Base-by-base conservation (phyloP, 345 rosid species). In the Camelina neglecta region DNA sequence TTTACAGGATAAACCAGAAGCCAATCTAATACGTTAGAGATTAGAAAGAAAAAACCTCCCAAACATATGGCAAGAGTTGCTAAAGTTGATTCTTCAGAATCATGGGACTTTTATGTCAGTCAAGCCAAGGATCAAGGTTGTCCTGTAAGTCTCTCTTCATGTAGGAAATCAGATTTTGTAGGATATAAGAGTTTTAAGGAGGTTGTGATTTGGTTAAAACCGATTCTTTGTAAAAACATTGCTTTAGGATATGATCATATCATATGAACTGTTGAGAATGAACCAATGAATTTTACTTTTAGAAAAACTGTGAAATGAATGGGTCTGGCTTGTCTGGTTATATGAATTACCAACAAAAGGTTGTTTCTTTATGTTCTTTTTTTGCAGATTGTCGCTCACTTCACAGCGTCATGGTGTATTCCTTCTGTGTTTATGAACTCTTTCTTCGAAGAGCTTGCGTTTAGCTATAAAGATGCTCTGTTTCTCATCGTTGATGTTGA, bases 351-450 rank as follows among this genome's bases (percentile, higher is more conserved):
- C 4, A 23, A 44, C 2, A n/a, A 54, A 50, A 4, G 5, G 9
- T 68, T 35, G 31, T 67, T 44, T 11, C 51, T 68, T 24, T 67
- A 21, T 57, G 16, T 0, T 29, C 29, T 29, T 8, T 47, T 50
- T 42, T 82, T 81, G 67, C 82, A 92, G 97, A 65, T 89, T 70
- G 85, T 89, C 81, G 92, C 84, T 29, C 97, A 95, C 84, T 95
- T 95, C 73, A 89, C 93, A 57, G 96, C 98, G 62, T 66, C 91
- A 55, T 92, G 98, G 98, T 94, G 97, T 60, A 73, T 88, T 71
- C 98, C 97, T 66, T 94, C 98, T 21, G 90, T 92, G 85, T 93
- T 79, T 23, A 94, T 94, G 98, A 92, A 84, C 59, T 88, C 93
- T 0, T 72, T 80, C 67, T 86, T 90, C 48, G 93, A 89, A 78